Evolutionary conservation across 768 basidiomycete species (phyloP), one percentile per base, ranked within the genome.

Genomic region (Exidia glandulosa): DNA sequence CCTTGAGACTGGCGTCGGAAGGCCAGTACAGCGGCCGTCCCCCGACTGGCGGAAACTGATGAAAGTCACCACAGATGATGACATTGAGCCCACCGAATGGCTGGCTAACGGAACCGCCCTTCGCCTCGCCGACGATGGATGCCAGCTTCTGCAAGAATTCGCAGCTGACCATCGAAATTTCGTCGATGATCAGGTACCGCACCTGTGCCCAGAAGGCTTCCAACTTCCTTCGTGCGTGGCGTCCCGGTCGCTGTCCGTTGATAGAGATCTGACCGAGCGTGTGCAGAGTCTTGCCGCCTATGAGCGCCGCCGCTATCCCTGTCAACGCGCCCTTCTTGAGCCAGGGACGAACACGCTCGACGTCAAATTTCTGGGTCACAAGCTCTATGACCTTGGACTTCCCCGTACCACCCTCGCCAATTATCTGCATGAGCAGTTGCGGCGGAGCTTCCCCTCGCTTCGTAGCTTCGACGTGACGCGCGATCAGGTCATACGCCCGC

Each of bases 21-120:
- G 66, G 60, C 5, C 62, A 37, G 56, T 62, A 73, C 9, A 74
- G 65, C 9, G 70, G 47, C 32, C 29, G 23, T 2, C 62, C 57
- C 2, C 58, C 65, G 0, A 79, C 76, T 0, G 75, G 77, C 3
- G 75, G 77, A 61, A 79, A 78, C 63, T 78, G 78, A 58, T 79
- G 76, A 16, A 77, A 70, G 54, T 79, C 76, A 0, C 78, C 78
- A 25, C 66, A 64, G 3, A 79, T 29, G 2, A 78, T 73, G 2
- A 79, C 65, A 58, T 73, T 75, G 59, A 77, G 64, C 0, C 75
- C 73, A 23, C 57, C 41, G 59, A 6, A 70, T 56, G n/a, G 60
- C 45, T 0, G 70, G 73, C 23, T 19, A 5, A 5, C 23, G 10
- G 12, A 13, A 5, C 41, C 41, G 7, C 41, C 41, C 41, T 45